Evolutionary conservation across 441 rosid species (phyloP).

Genomic region (Croton laevigatus): DNA sequence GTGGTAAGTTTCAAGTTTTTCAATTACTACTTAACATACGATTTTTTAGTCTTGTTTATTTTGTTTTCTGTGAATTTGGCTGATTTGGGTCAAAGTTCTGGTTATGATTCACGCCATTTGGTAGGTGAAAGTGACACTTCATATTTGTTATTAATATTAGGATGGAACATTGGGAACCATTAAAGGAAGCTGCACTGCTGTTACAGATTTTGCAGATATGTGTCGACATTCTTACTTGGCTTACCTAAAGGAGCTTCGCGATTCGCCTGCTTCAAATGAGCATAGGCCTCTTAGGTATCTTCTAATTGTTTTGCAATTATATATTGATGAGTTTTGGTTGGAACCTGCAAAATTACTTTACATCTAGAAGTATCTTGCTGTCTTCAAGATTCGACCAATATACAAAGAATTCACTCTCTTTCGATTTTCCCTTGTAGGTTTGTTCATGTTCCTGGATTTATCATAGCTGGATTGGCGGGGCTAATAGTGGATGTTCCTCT

Average conservation of each 20-base stretch:
- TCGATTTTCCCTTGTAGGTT: slow-evolving; percentile 43
- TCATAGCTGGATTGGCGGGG: slow-evolving; percentile 70
- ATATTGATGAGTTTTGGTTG: background rate
- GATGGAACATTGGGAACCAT: slow-evolving; percentile 87
- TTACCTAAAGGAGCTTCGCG: slow-evolving; percentile 62
- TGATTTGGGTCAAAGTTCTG: too few relatives aligned
- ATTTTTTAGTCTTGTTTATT: slow-evolving; percentile 1
- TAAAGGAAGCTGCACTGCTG: slow-evolving; percentile 67
- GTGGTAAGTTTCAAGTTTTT: slow-evolving; percentile 39
- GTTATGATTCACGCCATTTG: too few relatives aligned
- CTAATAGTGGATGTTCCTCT: slow-evolving; percentile 61
- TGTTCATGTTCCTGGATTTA: slow-evolving; percentile 69
- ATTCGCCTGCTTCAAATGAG: slow-evolving; percentile 50
- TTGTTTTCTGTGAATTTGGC: too few relatives aligned
- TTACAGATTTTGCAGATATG: slow-evolving; percentile 66
- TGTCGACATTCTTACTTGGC: slow-evolving; percentile 67
- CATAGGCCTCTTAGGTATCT: slow-evolving; percentile 60
- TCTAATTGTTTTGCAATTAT: background rate
- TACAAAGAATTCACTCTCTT: background rate
- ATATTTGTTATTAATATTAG: slow-evolving; percentile 28
- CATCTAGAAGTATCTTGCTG: background rate
- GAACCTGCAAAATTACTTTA: background rate
- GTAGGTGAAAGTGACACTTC: background rate
- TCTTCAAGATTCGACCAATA: background rate
- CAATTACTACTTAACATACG: background rate